Base-by-base conservation (phyloP, 1,284 basidiomycete species). In the Cryptococcus sp. region DNA sequence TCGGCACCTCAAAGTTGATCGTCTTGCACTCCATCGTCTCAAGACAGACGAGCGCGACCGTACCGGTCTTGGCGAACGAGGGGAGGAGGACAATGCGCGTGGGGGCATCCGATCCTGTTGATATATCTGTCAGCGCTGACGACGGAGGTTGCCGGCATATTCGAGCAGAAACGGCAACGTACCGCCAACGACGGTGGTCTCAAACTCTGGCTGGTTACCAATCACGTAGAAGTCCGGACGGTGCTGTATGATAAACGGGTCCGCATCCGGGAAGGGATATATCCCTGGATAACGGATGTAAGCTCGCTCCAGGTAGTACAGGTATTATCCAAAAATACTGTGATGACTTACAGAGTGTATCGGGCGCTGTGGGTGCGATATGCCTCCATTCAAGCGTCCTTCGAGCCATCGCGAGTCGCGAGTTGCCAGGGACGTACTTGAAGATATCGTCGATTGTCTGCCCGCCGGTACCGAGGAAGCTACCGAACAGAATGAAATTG, bases 361-460 rank as follows among this genome's bases (percentile, higher is more conserved):
- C 96, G 13, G 96, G 96, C 13, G 95, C 93, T 1, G 95, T 98
- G 0, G 96, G 96, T 11, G 96, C 95, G 66, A 97, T 84, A 77
- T 98, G 96, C 60, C 91, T 82, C 96, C 94, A 98, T 68, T 83
- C 84, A 12, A 99, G 80, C 15, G 91, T 94, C 48, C 87, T 82
- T 62, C 85, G 82, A 3, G 91, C 85, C 67, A 97, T 83, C 4
- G 82, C 82, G 39, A 97, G 75, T 21, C 87, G 81, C n/a, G 69
- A 66, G 40, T 62, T 63, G 8, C 65, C 63, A 3, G 77, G 75
- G 24, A 79, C 59, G 77, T 99, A 98, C 75, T 92, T 95, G 82
- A 86, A 92, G 78, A 98, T 87, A 70, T 99, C 96, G 73, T 97
- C 88, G 28, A 98, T 70, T 3, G 92, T 88, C 75, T 99, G 96